Percentiles rank a stretch among this genome's conserved stretches.
These are phyloP conservation scores for Metschnikowia sp. DNA, from an alignment of 805 yeast genomes.

Conservation along the genomic window DNA sequence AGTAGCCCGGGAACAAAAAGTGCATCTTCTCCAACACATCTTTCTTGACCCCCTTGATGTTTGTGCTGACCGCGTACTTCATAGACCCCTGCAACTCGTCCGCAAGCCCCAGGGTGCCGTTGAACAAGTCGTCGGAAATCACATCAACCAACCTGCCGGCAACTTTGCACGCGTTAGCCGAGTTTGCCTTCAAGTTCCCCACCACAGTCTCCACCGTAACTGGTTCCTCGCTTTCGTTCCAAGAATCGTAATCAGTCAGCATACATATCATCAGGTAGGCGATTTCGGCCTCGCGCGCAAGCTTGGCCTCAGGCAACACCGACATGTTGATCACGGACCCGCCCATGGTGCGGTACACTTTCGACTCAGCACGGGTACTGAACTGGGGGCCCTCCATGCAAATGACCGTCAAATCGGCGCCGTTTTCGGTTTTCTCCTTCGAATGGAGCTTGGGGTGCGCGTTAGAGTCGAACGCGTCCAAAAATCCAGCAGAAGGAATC, in stretches of 20 bases:
- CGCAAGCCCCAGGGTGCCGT: constrained; percentile 56
- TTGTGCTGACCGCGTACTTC: constrained; percentile 79
- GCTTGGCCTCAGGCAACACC: constrained; percentile 93
- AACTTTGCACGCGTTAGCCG: constrained; percentile 77
- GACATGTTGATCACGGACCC: constrained; percentile 97
- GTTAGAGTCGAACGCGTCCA: constrained; percentile 48
- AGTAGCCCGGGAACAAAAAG: constrained; percentile 86
- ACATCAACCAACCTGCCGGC: constrained; percentile 67
- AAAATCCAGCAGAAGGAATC: constrained; percentile 42
- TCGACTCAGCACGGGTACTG: constrained; percentile 94
- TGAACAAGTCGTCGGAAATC: constrained; percentile 58
- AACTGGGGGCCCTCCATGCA: constrained; percentile 99
- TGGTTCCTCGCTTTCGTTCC: constrained; percentile 94
- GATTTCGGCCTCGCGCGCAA: constrained; percentile 96
- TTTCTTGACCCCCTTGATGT: constrained; percentile 65
- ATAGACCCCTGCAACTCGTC: constrained; percentile 69
- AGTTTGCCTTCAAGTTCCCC: constrained; percentile 82
- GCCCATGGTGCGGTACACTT: constrained; percentile 80
- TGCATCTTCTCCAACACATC: constrained; percentile 78
- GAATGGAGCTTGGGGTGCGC: constrained; percentile 55
- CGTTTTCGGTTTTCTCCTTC: constrained; percentile 51
- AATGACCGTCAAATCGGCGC: constrained; percentile 75
- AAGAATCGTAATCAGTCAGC: constrained; percentile 98
- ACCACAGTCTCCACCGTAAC: constrained; percentile 98
- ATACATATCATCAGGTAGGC: constrained; percentile 97